Conservation (phyloP, 352 stramenopile species). For the Pilasporangium apinafurcum region DNA sequence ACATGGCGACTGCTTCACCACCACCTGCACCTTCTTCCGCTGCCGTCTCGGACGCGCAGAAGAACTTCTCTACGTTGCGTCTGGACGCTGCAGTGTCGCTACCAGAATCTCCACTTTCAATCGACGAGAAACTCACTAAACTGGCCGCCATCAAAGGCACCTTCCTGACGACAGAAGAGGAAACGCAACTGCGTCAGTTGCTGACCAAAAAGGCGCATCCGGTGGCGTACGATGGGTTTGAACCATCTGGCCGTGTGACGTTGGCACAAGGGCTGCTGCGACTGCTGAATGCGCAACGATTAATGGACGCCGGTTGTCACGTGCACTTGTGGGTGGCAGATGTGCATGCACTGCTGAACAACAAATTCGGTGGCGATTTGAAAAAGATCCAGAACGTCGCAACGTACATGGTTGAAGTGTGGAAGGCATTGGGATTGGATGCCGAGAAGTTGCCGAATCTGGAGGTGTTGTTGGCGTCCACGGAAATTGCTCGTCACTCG, state of each 20-base stretch:
- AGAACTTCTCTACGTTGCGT: conserved; percentile 48
- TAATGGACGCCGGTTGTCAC: conserved; percentile 88
- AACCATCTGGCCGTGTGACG: conserved; percentile 97
- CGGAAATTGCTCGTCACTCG: conserved; percentile 88
- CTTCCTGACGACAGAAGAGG: conserved; percentile 26
- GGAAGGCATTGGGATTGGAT: conserved; percentile 98
- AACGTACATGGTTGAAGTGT: conserved; percentile 98
- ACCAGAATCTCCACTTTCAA: conserved; percentile 23
- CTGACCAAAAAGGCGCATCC: conserved; percentile 79
- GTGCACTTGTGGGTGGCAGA: conserved; percentile 99
- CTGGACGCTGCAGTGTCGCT: conserved; percentile 21
- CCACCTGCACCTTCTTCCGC: conserved; percentile 27
- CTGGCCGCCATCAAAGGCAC: conserved; percentile 48
- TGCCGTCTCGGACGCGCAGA: conserved; percentile 22
- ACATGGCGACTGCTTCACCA: conserved; percentile 31
- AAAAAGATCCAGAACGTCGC: conserved; percentile 94
- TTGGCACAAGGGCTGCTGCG: conserved; percentile 94
- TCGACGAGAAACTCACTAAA: conserved; percentile 60
- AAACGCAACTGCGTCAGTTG: conserved; percentile 74
- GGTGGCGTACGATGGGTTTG: conserved; percentile 97
- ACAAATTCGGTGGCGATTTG: conserved; percentile 98
- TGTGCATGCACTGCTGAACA: conserved; percentile 99
- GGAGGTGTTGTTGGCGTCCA: conserved; percentile 97
- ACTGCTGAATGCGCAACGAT: conserved; percentile 92
- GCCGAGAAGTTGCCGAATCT: conserved; percentile 86